phyloP scores from a whole-genome alignment of 805 yeast genomes.

The Kuraishia floccosa region DNA sequence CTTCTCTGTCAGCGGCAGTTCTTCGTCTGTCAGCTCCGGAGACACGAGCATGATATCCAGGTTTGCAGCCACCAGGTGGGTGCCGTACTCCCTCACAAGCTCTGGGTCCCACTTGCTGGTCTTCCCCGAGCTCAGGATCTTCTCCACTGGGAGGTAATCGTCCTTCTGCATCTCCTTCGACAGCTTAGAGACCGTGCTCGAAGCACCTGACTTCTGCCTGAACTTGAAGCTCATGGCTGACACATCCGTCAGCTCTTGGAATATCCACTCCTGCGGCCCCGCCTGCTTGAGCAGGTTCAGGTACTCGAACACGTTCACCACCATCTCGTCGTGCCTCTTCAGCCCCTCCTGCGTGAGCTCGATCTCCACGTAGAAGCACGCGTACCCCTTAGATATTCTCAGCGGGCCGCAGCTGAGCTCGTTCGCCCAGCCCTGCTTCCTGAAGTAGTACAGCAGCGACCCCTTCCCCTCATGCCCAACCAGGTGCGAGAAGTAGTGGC shows the following conservation, averaged over 20 bases:
- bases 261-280: constrained; percentile 71
- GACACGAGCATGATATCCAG: constrained; percentile 46
- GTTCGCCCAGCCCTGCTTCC: constrained; percentile 68
- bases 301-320: constrained; percentile 59
- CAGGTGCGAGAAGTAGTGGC: constrained; percentile 64
- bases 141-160: constrained; percentile 47
- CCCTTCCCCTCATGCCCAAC: constrained; percentile 93
- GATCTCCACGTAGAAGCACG: constrained; percentile 55
- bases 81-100: constrained; percentile 36
- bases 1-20: constrained; percentile 37
- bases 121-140: constrained; percentile 45
- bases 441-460: constrained; percentile 61
- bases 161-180: constrained; percentile 50
- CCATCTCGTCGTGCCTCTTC: constrained; percentile 46
- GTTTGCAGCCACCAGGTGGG: constrained; percentile 43
- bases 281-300: constrained; percentile 43
- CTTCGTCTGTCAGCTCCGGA: constrained; percentile 37
- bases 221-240: constrained; percentile 66
- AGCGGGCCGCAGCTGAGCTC: constrained; percentile 66
- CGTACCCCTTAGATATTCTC: constrained; percentile 54
- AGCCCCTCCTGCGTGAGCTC: constrained; percentile 73
- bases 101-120: constrained; percentile 47
- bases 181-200: constrained; percentile 60
- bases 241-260: constrained; percentile 62
- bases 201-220: constrained; percentile 63